Evolutionary conservation across 345 rosid genomes (phyloP).

Genomic region (Brassica juncea): DNA sequence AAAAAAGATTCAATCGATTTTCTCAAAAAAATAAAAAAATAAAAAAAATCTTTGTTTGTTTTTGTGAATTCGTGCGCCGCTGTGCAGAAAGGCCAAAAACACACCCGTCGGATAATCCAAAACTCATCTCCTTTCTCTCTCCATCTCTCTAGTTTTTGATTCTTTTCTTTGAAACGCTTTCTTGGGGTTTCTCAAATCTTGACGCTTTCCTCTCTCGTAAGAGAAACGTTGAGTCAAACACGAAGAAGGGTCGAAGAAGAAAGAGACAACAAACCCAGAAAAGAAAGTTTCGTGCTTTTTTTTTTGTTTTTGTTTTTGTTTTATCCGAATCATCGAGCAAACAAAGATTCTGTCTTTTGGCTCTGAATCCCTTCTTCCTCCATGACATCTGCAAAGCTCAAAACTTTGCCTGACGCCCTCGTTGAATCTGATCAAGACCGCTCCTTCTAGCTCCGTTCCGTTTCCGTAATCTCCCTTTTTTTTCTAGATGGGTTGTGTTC

Average conservation of each 20-base stretch:
- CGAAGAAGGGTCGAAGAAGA: conserved; percentile 2
- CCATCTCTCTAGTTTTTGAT: conserved; percentile 12
- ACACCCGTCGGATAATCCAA: conserved; percentile 45
- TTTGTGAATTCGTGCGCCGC: conserved; percentile 36
- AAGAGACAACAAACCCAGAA: not conserved
- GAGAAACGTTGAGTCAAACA: conserved; percentile 21
- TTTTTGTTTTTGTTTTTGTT: not conserved
- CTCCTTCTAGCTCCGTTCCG: not conserved
- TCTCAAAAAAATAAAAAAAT: not conserved
- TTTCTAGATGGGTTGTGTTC: conserved; percentile 78
- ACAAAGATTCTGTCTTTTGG: conserved; percentile 38
- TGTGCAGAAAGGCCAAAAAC: conserved; percentile 47
- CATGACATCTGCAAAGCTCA: conserved; percentile 37
- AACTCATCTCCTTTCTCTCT: conserved; percentile 3
- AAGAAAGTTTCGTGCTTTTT: conserved; percentile 8
- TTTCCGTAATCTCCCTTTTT: not conserved
- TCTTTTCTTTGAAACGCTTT: conserved; percentile 6
- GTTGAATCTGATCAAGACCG: conserved; percentile 9
- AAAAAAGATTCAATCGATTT: not conserved
- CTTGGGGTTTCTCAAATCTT: conserved; percentile 32
- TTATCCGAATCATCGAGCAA: not conserved
- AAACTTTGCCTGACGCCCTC: not conserved
- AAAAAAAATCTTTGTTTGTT: conserved; percentile 12
- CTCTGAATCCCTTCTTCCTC: conserved; percentile 15
- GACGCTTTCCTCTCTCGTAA: conserved; percentile 39